A percentile compares a stretch with the other conserved stretches of the same genome.
These are phyloP conservation scores for Lentinula edodes DNA, from an alignment of 768 basidiomycete species.

Conservation along the genomic window DNA sequence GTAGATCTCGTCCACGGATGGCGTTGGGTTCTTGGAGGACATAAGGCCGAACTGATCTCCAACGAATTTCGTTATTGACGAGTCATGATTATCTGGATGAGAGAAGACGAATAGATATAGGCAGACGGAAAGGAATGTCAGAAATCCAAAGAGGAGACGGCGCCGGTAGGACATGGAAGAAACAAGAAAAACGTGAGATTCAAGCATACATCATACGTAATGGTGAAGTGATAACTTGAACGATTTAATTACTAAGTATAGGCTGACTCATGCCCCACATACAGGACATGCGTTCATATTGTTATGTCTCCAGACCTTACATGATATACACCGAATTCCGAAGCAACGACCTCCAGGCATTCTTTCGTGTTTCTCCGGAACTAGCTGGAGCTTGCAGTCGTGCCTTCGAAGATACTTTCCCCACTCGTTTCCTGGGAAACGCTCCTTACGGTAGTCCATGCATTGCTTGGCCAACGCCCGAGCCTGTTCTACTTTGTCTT, in stretches of 20 bases:
- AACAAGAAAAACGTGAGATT: neutral
- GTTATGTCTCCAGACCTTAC: neutral
- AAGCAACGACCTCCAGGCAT: neutral
- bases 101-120: constrained; percentile 23
- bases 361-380: neutral
- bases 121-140: neutral
- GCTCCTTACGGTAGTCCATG: neutral
- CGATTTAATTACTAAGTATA: no score
- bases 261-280: neutral
- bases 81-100: constrained; percentile 20
- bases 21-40: neutral
- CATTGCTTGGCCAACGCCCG: neutral
- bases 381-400: neutral
- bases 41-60: neutral
- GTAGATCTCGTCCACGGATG: constrained; percentile 53
- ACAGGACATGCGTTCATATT: neutral
- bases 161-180: neutral
- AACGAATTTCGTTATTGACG: neutral
- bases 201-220: no score
- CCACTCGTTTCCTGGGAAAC: neutral
- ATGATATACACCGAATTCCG: neutral
- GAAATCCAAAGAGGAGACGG: neutral
- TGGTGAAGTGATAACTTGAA: no score
- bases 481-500: neutral
- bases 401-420: neutral